Base-by-base conservation (phyloP, 768 basidiomycete genomes). In the Tephrocybe sp. region DNA sequence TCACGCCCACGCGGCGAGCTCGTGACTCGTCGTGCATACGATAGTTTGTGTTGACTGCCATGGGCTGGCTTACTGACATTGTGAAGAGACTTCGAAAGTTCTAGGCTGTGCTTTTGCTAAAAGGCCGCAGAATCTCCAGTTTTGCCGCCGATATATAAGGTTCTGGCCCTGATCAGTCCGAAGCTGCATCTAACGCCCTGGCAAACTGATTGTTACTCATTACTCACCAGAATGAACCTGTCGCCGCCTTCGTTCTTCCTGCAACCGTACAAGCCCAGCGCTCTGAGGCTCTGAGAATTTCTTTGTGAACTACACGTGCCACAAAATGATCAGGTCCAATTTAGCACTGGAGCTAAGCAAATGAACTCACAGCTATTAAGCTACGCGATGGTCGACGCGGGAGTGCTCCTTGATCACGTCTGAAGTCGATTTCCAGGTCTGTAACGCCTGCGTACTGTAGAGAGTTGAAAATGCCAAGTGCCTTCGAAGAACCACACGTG, bases 1-100 rank as follows among this genome's bases (percentile, higher is more conserved):
- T 63, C 49, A 67, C 62, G 50, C 68, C 66, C 76, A 77, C 71
- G 76, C 73, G 76, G 72, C 62, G 62, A 50, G 72, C 70, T 65
- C 70, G 75, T 73, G 75, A 71, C 62, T 35, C 44, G 33, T 54
- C 39, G 23, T 50, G 43, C 44, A 13, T 22, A 41, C 46, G 32
- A 35, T n/a, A 6, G 14, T 36, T 34, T 32, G 48, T 16, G 16
- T 50, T 30, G 45, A 44, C 48, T 32, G 40, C 50, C 40, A 50
- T 16, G 10, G 41, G 14, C n/a, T 46, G 47, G 51, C 45, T 40
- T 51, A 47, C 47, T 49, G 53, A 35, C 59, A 60, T 60, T 48
- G 51, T 57, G 49, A 44, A 50, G 26, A 16, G 19, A 14, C 39
- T 49, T 56, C 45, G 51, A 56, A 49, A 38, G 23, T 34, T 52